Evolutionary conservation across 148 eudicot genomes (phyloP).

Genomic region (Rhododendron williamsianum): DNA sequence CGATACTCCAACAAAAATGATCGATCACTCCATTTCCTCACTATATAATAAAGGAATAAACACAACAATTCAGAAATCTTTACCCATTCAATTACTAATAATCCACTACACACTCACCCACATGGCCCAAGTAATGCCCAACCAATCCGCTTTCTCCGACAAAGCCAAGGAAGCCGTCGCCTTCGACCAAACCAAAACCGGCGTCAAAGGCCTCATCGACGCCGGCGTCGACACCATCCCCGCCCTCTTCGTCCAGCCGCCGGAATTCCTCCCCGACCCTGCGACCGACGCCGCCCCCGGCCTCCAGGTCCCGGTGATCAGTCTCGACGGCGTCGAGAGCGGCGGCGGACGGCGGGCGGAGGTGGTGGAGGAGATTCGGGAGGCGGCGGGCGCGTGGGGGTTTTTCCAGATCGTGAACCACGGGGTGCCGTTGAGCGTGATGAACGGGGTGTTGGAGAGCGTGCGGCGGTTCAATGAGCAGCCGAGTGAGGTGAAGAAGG

Average conservation of each 20-base stretch:
- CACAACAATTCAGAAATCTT: too few species aligned
- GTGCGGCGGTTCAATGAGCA: conserved; percentile 34
- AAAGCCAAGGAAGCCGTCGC: not conserved
- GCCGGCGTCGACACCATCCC: not conserved
- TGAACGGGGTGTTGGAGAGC: conserved; percentile 14
- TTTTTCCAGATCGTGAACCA: conserved; percentile 31
- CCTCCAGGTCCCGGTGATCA: conserved; percentile 7
- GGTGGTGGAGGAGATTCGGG: conserved; percentile 14
- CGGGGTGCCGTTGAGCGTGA: conserved; percentile 13
- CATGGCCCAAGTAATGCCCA: not conserved
- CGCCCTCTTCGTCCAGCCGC: conserved; percentile 11
- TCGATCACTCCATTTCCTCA: too few species aligned
- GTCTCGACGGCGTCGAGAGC: conserved; percentile 1
- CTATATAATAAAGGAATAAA: too few species aligned
- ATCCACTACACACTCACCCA: not conserved
- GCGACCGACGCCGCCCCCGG: not conserved
- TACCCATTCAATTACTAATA: too few species aligned
- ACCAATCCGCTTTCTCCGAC: not conserved
- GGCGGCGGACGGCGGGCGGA: conserved; percentile 4
- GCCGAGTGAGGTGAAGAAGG: conserved; percentile 36
- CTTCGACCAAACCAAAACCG: conserved; percentile 13
- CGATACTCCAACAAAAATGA: too few species aligned
- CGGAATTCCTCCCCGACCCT: not conserved
- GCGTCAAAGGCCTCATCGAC: conserved; percentile 16
- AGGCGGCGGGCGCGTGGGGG: not conserved